A percentile compares a stretch with the other conserved stretches of the same genome.
Evolutionary conservation across 2,329 filamentous ascomycete genomes (phyloP).

Genomic region (Xylaria arbuscula): DNA sequence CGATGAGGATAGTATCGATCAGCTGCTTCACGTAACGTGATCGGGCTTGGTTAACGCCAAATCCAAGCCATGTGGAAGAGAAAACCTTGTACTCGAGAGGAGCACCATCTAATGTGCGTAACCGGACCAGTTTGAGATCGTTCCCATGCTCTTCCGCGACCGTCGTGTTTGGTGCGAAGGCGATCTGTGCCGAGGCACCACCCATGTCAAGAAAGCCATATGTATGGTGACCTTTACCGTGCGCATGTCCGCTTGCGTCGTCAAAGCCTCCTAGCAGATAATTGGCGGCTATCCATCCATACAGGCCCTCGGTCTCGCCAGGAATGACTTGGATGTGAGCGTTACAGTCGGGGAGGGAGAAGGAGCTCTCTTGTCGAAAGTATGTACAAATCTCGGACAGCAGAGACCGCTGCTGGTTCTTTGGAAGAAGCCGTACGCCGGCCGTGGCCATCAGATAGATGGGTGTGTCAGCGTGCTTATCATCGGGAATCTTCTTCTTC

Average conservation of each 20-base stretch:
- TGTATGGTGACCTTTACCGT: constrained; percentile 90
- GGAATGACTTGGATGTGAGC: constrained; percentile 93
- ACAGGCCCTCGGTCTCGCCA: constrained; percentile 93
- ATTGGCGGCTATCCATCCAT: constrained; percentile 97
- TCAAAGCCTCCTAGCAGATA: constrained; percentile 95
- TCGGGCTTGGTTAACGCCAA: constrained; percentile 94
- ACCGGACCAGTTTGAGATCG: constrained; percentile 85
- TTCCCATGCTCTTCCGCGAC: constrained; percentile 90
- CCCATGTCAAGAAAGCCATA: constrained; percentile 99
- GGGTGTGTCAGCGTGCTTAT: constrained; percentile 84
- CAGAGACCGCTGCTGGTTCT: constrained; percentile 76
- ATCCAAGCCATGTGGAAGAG: constrained; percentile 95
- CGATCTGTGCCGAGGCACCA: constrained; percentile 96
- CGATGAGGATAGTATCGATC: constrained; percentile 71
- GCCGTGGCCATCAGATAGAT: constrained; percentile 96
- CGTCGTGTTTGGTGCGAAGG: constrained; percentile 93
- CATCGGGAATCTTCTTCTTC: constrained; percentile 77
- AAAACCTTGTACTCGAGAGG: constrained; percentile 88
- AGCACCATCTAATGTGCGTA: constrained; percentile 84
- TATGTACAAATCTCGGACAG: constrained; percentile 85
- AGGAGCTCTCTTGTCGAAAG: constrained; percentile 78
- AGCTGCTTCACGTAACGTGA: constrained; percentile 83
- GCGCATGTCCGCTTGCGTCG: constrained; percentile 75
- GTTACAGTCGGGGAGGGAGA: constrained; percentile 89
- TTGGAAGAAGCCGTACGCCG: constrained; percentile 87